Percentiles rank a stretch among this genome's conserved stretches.
Evolutionary conservation across 805 yeast genomes (phyloP).

Genomic region (Starmerella potacharoeniae): DNA sequence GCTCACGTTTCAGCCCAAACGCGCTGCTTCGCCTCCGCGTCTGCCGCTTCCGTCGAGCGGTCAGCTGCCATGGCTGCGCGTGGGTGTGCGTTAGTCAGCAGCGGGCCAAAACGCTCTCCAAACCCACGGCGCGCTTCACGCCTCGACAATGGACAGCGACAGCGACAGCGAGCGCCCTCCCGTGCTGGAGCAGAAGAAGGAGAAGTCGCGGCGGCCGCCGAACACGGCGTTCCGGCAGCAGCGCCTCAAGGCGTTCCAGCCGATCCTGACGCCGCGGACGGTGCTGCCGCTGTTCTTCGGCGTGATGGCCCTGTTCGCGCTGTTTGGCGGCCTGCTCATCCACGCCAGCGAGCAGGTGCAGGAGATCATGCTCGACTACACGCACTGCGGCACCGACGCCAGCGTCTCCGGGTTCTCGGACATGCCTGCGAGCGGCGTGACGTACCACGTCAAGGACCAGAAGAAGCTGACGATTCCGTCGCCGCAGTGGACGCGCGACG

Average conservation of each 20-base stretch:
- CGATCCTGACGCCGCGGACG: conserved; percentile 81
- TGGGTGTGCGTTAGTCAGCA: not conserved
- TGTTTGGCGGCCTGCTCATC: conserved; percentile 77
- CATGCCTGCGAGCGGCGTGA: conserved; percentile 51
- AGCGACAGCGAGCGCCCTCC: conserved; percentile 27
- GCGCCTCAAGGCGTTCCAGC: conserved; percentile 63
- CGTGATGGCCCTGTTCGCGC: conserved; percentile 71
- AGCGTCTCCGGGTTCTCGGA: conserved; percentile 38
- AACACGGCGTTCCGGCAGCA: conserved; percentile 42
- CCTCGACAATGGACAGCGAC: conserved; percentile 2
- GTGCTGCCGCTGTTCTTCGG: conserved; percentile 74
- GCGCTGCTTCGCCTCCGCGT: no score
- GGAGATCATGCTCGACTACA: conserved; percentile 61
- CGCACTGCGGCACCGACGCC: conserved; percentile 44
- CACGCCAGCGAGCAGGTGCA: conserved; percentile 72
- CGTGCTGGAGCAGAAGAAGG: conserved; percentile 25
- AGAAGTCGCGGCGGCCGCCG: conserved; percentile 34
- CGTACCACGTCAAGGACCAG: conserved; percentile 36
- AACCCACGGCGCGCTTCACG: not conserved
- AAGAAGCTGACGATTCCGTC: conserved; percentile 21
- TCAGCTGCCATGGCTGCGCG: no score
- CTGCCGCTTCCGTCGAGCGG: no score
- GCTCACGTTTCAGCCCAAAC: no score
- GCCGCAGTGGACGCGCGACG: conserved; percentile 56
- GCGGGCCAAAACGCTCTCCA: no score